Base-by-base conservation (phyloP, 2,329 filamentous ascomycete genomes). In the Fusarium sp. region DNA sequence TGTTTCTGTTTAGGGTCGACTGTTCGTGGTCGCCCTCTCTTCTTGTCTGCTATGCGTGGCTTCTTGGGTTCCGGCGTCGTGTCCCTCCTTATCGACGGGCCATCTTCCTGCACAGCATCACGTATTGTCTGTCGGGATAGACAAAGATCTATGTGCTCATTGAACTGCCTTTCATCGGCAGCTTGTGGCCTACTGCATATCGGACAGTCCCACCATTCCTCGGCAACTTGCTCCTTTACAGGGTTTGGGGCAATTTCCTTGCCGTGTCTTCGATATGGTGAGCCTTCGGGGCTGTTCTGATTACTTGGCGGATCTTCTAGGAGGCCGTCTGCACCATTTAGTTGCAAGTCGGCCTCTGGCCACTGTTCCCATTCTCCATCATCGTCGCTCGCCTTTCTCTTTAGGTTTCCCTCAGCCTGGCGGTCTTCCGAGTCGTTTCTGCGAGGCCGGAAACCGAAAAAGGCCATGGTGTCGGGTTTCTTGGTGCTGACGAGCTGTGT, bases 101-200 rank as follows among this genome's bases (percentile, higher is more conserved):
- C 80, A 69, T 87, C 83, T 65, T 87, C 87, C 67, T 94, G 92
- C 1, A 97, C 92, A 0, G 91, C 93, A 78, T 98, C 94, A 54
- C 92, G 92, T 77, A 99, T 98, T 0, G 95, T 94, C 79, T 94
- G 91, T 65, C 92, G 88, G 1, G 95, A 98, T 2, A 99, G 88
- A 81, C 97, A 99, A 10, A 93, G 89, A 81, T 99, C 97, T 61
- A 99, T 95, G 79, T 99, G 97, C 66, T 93, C 90, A 76, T 99
- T 99, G 83, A 98, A 97, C 1, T 84, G 85, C 54, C 88, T 88
- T 80, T 98, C 95, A 59, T 96, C 88, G 0, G 95, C 90, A 1
- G 86, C 79, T 79, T 98, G 95, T 0, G 94, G 92, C 18, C 92
- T 87, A n/a, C 86, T 84, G 81, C 97, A 99, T 52, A 98, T 94